Base-by-base conservation (phyloP, 805 yeast genomes). In the Isabelozyma rhagii region DNA sequence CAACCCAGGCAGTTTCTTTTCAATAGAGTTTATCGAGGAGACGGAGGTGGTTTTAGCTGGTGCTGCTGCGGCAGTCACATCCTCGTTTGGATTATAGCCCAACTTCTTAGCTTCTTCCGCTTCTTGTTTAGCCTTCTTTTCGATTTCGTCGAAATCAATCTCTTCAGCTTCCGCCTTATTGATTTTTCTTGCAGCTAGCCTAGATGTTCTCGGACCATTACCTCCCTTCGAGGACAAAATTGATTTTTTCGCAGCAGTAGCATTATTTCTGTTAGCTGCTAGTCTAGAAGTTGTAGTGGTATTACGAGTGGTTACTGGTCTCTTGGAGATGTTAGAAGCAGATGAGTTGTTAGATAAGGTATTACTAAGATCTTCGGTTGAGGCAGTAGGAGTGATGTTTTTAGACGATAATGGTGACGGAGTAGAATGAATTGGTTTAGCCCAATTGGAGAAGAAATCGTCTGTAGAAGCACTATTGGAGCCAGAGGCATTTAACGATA, bases 361-460 rank as follows among this genome's bases (percentile, higher is more conserved):
- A 53, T 64, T 48, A 60, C 66, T 39, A 41, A 65, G 61, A 46
- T 72, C 78, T 39, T 72, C 77, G 15, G 66, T 57, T 8, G 73
- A 62, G 8, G 67, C 69, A 17, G 55, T 58, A 14, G 83, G 83
- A 2, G 83, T 78, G 28, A 64, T 62, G 38, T 72, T 69, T 49
- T 72, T 64, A 4, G 81, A 77, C 2, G 72, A 72, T 51, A 79
- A 54, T 11, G 85, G 84, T 4, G 82, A 77, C 10, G 82, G 71
- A 5, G 85, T 69, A 14, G 79, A 68, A 25, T 78, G 68, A 42
- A 74, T 69, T n/a, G 96, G 90, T 62, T 89, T 89, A 50, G 89
- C 89, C 94, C 97, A 92, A 63, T 83, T 85, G 47, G 94, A 80
- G 71, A 94, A 94, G 67, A 94, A 94, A 68, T 90, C 97, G 67